These are phyloP conservation scores for Pulveroboletus sp. DNA, from an alignment of 768 basidiomycete species.

Conservation along the genomic window DNA sequence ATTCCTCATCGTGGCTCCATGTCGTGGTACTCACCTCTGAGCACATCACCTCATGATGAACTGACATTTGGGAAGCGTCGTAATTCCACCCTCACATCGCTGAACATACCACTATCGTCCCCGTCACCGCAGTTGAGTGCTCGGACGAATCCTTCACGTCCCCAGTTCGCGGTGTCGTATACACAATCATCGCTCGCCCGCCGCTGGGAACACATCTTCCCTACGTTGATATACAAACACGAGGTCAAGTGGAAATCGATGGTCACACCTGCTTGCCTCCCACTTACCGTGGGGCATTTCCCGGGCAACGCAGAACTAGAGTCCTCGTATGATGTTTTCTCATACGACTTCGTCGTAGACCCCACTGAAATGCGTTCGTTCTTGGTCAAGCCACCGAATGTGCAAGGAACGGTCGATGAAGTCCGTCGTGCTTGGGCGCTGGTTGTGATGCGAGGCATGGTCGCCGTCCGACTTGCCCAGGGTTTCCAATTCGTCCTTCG, in stretches of 20 bases:
- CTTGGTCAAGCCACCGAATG: constrained; percentile 64
- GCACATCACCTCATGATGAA: constrained; percentile 71
- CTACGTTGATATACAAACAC: constrained; percentile 67
- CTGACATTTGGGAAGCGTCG: constrained; percentile 47
- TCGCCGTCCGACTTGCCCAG: constrained; percentile 84
- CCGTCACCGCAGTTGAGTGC: constrained; percentile 38
- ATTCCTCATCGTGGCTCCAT: constrained; percentile 44
- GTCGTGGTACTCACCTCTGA: constrained; percentile 57
- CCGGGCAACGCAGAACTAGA: constrained; percentile 74
- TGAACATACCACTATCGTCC: constrained; percentile 42
- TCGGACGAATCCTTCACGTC: constrained; percentile 65
- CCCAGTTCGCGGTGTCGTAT: constrained; percentile 51
- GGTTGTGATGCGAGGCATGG: constrained; percentile 88
- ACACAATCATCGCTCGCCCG: constrained; percentile 72
- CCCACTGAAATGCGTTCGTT: constrained; percentile 83
- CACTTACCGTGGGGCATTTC: constrained; percentile 86
- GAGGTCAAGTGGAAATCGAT: constrained; percentile 91
- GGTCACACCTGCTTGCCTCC: constrained; percentile 80
- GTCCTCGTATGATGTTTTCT: constrained; percentile 71
- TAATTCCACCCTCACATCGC: constrained; percentile 37
- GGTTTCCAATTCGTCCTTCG: constrained; percentile 90
- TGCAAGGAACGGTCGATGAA: constrained; percentile 48
- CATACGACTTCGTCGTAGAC: constrained; percentile 85
- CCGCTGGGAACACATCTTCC: constrained; percentile 86
- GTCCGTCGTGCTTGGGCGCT: constrained; percentile 68